These are phyloP conservation scores for Verticillium alfalfae DNA, from an alignment of 2,329 filamentous ascomycete species.

Conservation along the genomic window DNA sequence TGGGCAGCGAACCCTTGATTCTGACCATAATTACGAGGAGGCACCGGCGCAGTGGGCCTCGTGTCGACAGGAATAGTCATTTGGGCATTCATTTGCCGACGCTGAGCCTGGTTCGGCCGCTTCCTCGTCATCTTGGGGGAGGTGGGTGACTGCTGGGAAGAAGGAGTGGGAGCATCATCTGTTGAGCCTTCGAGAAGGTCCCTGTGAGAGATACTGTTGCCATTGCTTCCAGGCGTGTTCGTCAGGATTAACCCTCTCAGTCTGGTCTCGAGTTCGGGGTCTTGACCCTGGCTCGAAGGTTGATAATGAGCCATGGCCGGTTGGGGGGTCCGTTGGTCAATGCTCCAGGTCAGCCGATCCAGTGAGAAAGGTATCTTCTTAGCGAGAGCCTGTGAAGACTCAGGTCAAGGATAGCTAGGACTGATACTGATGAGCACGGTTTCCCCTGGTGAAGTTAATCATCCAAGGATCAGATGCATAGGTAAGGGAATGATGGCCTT, in stretches of 20 bases:
- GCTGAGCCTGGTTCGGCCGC: constrained; percentile 57
- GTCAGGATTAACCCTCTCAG: constrained; percentile 55
- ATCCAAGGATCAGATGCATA: background rate
- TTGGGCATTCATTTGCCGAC: constrained; percentile 57
- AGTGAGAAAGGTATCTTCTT: background rate
- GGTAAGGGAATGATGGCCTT: background rate
- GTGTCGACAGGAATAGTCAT: constrained; percentile 50
- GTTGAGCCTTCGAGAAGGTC: background rate
- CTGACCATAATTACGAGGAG: background rate
- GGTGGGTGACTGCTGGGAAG: background rate
- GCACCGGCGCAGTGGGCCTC: constrained; percentile 24
- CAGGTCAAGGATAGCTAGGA: background rate
- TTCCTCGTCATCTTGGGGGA: constrained; percentile 31
- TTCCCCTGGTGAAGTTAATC: background rate
- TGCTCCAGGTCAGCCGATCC: background rate
- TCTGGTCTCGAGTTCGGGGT: constrained; percentile 42
- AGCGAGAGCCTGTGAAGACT: background rate
- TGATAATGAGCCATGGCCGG: background rate
- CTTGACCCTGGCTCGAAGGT: background rate
- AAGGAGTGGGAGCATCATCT: background rate
- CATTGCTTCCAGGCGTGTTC: constrained; percentile 27
- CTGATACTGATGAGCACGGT: background rate
- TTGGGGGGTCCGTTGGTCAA: background rate
- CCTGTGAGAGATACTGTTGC: background rate
- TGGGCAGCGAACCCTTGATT: background rate